Evolutionary conservation across 202 grass and related monocot species (phyloP).

Genomic region (Sporobolus alterniflorus): DNA sequence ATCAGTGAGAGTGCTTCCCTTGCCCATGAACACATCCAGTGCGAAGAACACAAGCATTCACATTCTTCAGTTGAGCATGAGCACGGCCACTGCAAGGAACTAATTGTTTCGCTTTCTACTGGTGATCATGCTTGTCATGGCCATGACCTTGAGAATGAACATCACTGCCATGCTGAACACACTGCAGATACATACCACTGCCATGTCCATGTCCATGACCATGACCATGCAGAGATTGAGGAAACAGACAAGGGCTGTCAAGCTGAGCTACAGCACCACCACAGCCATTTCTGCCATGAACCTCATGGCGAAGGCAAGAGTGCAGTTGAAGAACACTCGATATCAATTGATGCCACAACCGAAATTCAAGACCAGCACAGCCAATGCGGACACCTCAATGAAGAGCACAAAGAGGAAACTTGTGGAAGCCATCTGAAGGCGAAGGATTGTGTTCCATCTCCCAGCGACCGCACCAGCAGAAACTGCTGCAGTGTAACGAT

Average conservation of each 20-base stretch:
- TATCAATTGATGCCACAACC: constrained; percentile 16
- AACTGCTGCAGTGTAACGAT: constrained; percentile 17
- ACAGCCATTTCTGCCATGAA: constrained; percentile 47
- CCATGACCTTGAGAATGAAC: constrained; percentile 41
- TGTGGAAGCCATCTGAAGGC: constrained; percentile 23
- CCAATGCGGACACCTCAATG: neutral
- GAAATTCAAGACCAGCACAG: constrained; percentile 30
- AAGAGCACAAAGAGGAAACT: constrained; percentile 20
- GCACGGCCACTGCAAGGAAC: constrained; percentile 37
- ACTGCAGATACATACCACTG: constrained; percentile 29
- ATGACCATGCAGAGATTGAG: constrained; percentile 41
- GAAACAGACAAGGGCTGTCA: constrained; percentile 32
- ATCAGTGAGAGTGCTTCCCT: constrained; percentile 22
- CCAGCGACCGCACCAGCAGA: neutral
- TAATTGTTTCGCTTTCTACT: neutral
- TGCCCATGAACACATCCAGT: constrained; percentile 34
- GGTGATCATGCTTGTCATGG: constrained; percentile 43
- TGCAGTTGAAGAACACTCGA: constrained; percentile 31
- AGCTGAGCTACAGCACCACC: constrained; percentile 26
- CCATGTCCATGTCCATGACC: constrained; percentile 38
- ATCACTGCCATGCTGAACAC: constrained; percentile 47
- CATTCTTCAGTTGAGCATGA: constrained; percentile 23
- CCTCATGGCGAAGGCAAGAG: constrained; percentile 6
- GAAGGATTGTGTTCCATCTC: neutral
- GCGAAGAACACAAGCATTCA: constrained; percentile 18